phyloP scores from a whole-genome alignment of 2,329 filamentous ascomycete species.

The Plectosphaerella plurivora region DNA sequence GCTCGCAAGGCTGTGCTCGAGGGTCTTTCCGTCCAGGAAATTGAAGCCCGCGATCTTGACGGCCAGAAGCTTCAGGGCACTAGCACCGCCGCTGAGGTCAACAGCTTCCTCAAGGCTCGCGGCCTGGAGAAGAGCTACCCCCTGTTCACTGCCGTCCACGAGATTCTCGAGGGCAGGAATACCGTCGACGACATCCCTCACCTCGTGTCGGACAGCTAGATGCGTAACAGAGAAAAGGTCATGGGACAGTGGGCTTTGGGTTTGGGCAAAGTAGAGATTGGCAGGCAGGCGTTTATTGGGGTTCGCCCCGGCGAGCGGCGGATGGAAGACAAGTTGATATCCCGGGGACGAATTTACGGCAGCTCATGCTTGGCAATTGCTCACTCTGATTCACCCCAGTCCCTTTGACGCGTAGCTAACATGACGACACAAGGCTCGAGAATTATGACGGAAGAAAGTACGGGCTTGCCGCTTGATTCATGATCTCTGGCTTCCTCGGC shows the following conservation, averaged over 20 bases:
- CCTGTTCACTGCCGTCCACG: slow-evolving; percentile 84
- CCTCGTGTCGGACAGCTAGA: slow-evolving; percentile 44
- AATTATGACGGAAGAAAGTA: too few species aligned
- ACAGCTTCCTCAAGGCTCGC: slow-evolving; percentile 77
- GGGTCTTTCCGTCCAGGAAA: slow-evolving; percentile 75
- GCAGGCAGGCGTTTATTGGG: background rate
- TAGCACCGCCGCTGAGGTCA: slow-evolving; percentile 85
- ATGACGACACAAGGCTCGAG: too few species aligned
- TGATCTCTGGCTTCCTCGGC: too few species aligned
- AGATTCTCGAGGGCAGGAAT: slow-evolving; percentile 70
- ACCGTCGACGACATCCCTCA: slow-evolving; percentile 77
- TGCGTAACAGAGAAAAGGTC: background rate
- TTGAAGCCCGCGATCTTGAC: slow-evolving; percentile 86
- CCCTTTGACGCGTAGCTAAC: too few species aligned
- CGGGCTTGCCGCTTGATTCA: too few species aligned
- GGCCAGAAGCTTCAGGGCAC: slow-evolving; percentile 97
- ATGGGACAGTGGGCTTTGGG: background rate
- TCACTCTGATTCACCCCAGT: background rate
- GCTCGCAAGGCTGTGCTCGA: slow-evolving; percentile 82
- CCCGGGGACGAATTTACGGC: background rate
- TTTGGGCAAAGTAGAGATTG: background rate
- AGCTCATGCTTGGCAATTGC: background rate
- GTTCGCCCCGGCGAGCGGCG: background rate
- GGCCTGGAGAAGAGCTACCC: slow-evolving; percentile 82
- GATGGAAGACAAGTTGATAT: slow-evolving; percentile 1